A percentile compares a stretch with the other conserved stretches of the same genome.
Conservation (phyloP, 192 early-diverging fungal genomes). For the Obelidium mucronatum region DNA sequence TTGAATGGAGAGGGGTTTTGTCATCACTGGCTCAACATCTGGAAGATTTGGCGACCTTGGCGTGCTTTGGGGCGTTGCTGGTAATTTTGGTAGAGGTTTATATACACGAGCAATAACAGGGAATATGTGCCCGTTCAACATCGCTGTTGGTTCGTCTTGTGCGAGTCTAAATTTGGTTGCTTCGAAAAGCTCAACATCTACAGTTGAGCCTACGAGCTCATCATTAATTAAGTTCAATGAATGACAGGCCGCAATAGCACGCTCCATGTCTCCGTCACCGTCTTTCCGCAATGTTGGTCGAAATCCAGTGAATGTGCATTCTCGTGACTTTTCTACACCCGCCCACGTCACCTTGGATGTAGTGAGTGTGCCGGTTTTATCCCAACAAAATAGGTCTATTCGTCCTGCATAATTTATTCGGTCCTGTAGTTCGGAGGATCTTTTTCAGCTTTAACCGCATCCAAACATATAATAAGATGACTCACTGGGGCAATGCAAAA, state of each 20-base stretch:
- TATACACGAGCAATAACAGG: constrained; percentile 24
- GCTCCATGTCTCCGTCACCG: constrained; percentile 36
- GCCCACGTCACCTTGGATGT: constrained; percentile 16
- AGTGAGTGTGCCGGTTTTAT: constrained; percentile 53
- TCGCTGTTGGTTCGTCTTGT: constrained; percentile 20
- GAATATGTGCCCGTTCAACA: constrained; percentile 28
- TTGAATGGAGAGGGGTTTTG: not conserved
- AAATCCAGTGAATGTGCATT: constrained; percentile 9
- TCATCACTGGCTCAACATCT: not conserved
- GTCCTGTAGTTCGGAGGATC: constrained; percentile 6
- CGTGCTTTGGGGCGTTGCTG: not conserved
- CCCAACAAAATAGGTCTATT: constrained; percentile 57
- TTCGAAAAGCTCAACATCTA: constrained; percentile 82
- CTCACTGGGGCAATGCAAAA: constrained; percentile 52
- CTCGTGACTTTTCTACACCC: constrained; percentile 13
- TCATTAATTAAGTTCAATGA: constrained; percentile 63
- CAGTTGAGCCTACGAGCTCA: constrained; percentile 72
- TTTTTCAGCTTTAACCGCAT: not conserved
- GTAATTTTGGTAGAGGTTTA: not conserved
- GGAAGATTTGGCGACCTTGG: not conserved
- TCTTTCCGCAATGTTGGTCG: constrained; percentile 4
- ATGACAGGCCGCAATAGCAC: constrained; percentile 66
- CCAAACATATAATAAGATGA: not conserved
- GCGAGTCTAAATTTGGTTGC: constrained; percentile 61
- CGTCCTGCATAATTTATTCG: constrained; percentile 53